Evolutionary conservation across 345 rosid species (phyloP), one percentile per base, ranked within the genome.

Genomic region (Moringa oleifera): DNA sequence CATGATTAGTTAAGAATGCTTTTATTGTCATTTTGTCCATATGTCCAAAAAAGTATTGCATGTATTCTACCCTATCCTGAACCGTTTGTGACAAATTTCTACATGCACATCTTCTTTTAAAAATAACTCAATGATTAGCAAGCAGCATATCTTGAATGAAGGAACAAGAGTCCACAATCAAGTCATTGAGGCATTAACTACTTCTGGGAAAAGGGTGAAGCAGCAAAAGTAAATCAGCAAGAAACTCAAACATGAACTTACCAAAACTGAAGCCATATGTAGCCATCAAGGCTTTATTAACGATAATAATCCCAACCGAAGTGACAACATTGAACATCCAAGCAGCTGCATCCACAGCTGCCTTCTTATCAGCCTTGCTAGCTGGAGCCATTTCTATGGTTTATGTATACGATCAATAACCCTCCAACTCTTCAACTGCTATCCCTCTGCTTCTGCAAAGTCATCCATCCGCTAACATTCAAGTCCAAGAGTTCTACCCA

Each of bases 321-420:
- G 99, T 86, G 78, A 90, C 99, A 25, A 94, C 88, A 82, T 94
- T 94, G 85, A 94, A 94, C 91, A 86, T 81, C 99, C 99, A 94
- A 50, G 96, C 91, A 72, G 90, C 95, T n/a, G 85, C 89, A 85
- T 94, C 99, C 24, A 75, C 77, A 12, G 91, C 80, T 59, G 96
- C 94, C 71, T 90, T 94, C 85, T 62, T 81, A 68, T 88, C 96
- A 41, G 89, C 86, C 73, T 79, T 85, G 71, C 74, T 89, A 45
- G 79, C 73, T 36, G 91, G 76, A 77, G 96, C 83, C 96, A 90
- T 91, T 65, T 73, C 75, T 60, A 28, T 31, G 28, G 25, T 58
- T 60, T 51, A 4, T 33, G 66, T 59, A 62, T 60, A 52, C 62
- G 33, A 62, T 62, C 20, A 25, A 22, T 45, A 50, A 69, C 20